Evolutionary conservation across 345 rosid species (phyloP), one percentile per base, ranked within the genome.

Genomic region (Angophora floribunda): DNA sequence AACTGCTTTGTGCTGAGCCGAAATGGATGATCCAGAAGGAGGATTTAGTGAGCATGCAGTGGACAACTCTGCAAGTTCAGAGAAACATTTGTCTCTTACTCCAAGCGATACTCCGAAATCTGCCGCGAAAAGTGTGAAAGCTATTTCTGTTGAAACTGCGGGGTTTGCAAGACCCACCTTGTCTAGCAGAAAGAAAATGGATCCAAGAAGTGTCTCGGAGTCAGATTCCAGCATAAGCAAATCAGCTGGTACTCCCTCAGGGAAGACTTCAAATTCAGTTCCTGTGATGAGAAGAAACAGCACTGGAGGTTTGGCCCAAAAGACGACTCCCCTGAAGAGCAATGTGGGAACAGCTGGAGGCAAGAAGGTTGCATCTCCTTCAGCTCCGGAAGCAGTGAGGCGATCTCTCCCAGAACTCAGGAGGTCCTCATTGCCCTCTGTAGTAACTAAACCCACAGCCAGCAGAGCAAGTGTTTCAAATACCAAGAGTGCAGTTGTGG

Each of bases 331-430:
- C 86, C 87, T 19, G 88, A 91, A 79, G n/a, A 90, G 51, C 87
- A 91, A 55, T 87, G 90, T 78, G 85, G 86, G 92, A 88, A 87
- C 89, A 45, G 88, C 85, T 92, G 88, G 88, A 32, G 91, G 94
- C n/a, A 95, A 92, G 92, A 95, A 92, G 88, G 65, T 85, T 52
- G 85, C 89, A 90, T 85, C 91, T 91, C 91, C 90, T 88, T 88
- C 89, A 7, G 90, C 89, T 85, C 86, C 93, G 50, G 97, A 95
- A 32, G 90, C 95, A 6, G 90, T 95, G 41, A 94, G 97, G 91
- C 93, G 91, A 86, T 97, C 99, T 45, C 94, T 95, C 88, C 99
- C 99, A 50, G 98, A 97, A 85, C 91, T 95, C 47, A 95, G 96
- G 91, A 95, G 95, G 92, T 94, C 95, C 89, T 94, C 97, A 19